These are phyloP conservation scores for Pythium dissotocum DNA, from an alignment of 352 stramenopile genomes.

Conservation along the genomic window DNA sequence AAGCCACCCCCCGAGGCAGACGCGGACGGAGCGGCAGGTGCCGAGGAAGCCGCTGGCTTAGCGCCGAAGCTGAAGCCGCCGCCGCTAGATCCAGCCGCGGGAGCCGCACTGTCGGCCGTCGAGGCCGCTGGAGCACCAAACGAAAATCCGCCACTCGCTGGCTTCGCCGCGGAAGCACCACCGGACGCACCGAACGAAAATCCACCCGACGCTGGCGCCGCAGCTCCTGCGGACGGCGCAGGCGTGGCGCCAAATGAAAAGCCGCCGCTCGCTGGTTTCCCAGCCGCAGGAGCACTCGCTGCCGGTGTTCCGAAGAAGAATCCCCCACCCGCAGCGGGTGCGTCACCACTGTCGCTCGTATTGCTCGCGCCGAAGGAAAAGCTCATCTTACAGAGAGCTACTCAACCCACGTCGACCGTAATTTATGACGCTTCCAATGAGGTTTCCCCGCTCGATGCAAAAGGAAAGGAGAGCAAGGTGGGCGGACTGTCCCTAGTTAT, in stretches of 20 bases:
- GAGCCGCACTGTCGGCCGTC: slow-evolving; percentile 22
- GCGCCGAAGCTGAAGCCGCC: slow-evolving; percentile 19
- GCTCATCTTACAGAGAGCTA: slow-evolving; percentile 24
- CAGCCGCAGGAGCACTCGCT: background rate
- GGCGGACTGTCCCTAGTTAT: slow-evolving; percentile 4
- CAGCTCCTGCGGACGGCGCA: slow-evolving; percentile 6
- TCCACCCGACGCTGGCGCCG: slow-evolving; percentile 26
- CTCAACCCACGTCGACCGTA: background rate
- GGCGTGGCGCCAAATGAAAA: slow-evolving; percentile 18
- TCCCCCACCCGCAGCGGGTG: slow-evolving; percentile 4
- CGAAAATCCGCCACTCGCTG: slow-evolving; percentile 39
- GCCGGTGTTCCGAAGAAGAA: slow-evolving; percentile 29
- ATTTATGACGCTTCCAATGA: slow-evolving; percentile 19
- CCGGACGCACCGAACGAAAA: slow-evolving; percentile 41
- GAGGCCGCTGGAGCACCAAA: slow-evolving; percentile 37
- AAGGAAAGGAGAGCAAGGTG: slow-evolving; percentile 23
- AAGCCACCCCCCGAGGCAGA: slow-evolving; percentile 11
- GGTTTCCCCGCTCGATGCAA: slow-evolving; percentile 9
- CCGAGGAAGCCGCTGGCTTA: slow-evolving; percentile 4
- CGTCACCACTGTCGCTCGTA: slow-evolving; percentile 4
- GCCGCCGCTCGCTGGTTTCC: slow-evolving; percentile 13
- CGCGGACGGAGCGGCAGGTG: background rate
- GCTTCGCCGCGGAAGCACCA: slow-evolving; percentile 10
- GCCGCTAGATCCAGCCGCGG: slow-evolving; percentile 9
- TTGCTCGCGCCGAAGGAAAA: slow-evolving; percentile 37